Base-by-base conservation (phyloP, 2,329 filamentous ascomycete genomes). In the Aspergillus pseudotamarii region DNA sequence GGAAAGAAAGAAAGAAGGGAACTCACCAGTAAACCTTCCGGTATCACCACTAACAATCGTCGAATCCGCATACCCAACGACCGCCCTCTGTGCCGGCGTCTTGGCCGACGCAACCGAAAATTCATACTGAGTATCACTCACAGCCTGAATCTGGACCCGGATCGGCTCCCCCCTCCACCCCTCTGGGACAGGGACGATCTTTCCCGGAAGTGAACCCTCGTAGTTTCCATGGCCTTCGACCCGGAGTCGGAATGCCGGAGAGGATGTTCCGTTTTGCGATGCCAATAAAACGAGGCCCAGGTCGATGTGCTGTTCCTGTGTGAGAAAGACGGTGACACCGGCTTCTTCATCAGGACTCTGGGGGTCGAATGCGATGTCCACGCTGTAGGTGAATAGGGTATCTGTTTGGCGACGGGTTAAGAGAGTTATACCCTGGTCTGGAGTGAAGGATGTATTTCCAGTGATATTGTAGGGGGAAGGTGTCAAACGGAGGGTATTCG, bases 311-410 rank as follows among this genome's bases (percentile, higher is more conserved):
- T 62, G 55, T 5, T 6, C 30, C 32, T 58, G 60, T 1, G 55
- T 58, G n/a, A 62, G 16, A 36, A 62, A 62, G 32, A 62, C 9
- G 6, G 60, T 54, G 38, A 62, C 45, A 5, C 60, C 60, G n/a
- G 60, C 56, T 32, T 62, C 60, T 23, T 62, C 55, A n/a, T 34
- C 48, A 8, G 38, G 45, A 23, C 19, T 38, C 2, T 34, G 43
- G 2, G 60, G 60, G 21, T 56, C 23, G 36, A 62, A 62, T n/a
- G 16, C 16, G 8, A 62, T 4, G 12, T 62, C 60, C 36, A 62
- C 60, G 12, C 46, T 62, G 16, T 58, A 62, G 3, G 55, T 62
- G 48, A 62, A 62, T 11, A 58, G 46, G 8, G 55, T 58, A 46
- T 58, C 43, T 10, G 43, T 62, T 19, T 62, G 60, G n/a, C 56